A percentile compares a stretch with the other conserved stretches of the same genome.
Conservation (phyloP, 2,329 filamentous ascomycete genomes). For the Verticillium alfalfae region DNA sequence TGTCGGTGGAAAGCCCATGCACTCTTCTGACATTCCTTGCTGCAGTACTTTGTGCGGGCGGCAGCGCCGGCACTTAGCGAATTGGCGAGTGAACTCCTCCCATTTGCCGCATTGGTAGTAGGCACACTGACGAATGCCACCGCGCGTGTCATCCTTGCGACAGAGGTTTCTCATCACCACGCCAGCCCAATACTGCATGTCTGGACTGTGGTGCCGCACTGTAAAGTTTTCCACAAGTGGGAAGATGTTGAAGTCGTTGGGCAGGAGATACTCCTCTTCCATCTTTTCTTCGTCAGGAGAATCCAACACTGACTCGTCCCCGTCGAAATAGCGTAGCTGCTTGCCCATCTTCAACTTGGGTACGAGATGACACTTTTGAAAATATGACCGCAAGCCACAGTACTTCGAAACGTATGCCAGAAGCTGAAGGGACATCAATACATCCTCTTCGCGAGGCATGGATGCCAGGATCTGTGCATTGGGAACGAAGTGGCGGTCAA, state of each 20-base stretch:
- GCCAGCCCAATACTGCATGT: constrained; percentile 99
- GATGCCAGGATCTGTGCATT: constrained; percentile 74
- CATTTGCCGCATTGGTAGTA: constrained; percentile 98
- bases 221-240: constrained; percentile 98
- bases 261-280: constrained; percentile 82
- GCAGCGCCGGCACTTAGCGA: constrained; percentile 95
- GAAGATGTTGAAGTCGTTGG: constrained; percentile 97
- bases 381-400: constrained; percentile 91
- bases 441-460: constrained; percentile 95
- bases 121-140: constrained; percentile 93
- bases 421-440: constrained; percentile 94
- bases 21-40: constrained; percentile 98
- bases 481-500: constrained; percentile 66
- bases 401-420: constrained; percentile 98
- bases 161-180: constrained; percentile 99
- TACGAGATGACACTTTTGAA: constrained; percentile 90
- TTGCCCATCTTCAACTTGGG: constrained; percentile 85
- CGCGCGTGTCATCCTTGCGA: constrained; percentile 91
- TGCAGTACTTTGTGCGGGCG: constrained; percentile 98
- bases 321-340: constrained; percentile 75
- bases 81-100: constrained; percentile 95
- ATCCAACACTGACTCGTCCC: constrained; percentile 46
- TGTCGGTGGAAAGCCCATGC: constrained; percentile 98
- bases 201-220: constrained; percentile 85
- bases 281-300: constrained; percentile 55